These are phyloP conservation scores for Penicillium frequentans DNA, from an alignment of 2,329 filamentous ascomycete genomes.

Conservation along the genomic window DNA sequence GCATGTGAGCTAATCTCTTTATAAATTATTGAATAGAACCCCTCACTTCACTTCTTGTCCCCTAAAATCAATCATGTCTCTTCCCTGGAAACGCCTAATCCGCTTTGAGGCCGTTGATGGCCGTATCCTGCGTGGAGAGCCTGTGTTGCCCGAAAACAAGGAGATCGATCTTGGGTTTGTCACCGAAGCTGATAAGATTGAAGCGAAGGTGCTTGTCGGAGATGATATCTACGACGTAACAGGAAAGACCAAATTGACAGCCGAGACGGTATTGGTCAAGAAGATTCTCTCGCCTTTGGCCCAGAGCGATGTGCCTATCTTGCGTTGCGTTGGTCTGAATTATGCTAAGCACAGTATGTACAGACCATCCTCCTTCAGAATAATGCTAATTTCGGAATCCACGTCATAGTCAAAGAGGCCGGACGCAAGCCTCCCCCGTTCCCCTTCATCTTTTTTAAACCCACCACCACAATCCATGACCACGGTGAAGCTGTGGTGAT, in stretches of 20 bases:
- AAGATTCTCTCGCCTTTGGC: slow-evolving; percentile 55
- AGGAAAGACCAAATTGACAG: slow-evolving; percentile 51
- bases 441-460: slow-evolving; percentile 71
- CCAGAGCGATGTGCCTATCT: slow-evolving; percentile 53
- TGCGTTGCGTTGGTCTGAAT: slow-evolving; percentile 61
- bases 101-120: slow-evolving; percentile 57
- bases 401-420: slow-evolving; percentile 50
- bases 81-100: slow-evolving; percentile 55
- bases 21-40: not conserved
- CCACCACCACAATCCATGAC: slow-evolving; percentile 61
- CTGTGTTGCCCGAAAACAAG: slow-evolving; percentile 42
- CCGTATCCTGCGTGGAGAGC: slow-evolving; percentile 53
- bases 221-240: slow-evolving; percentile 51
- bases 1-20: not conserved
- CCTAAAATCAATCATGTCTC: slow-evolving; percentile 10
- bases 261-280: slow-evolving; percentile 56
- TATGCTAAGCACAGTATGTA: slow-evolving; percentile 57
- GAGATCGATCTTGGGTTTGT: slow-evolving; percentile 49
- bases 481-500: slow-evolving; percentile 63
- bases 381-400: not conserved
- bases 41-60: not conserved
- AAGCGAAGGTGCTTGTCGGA: slow-evolving; percentile 55
- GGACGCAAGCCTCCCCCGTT: slow-evolving; percentile 55
- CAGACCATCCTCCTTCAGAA: not conserved
- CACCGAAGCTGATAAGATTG: slow-evolving; percentile 48